phyloP scores from a whole-genome alignment of 257 asterid species.

The Lantana camara region DNA sequence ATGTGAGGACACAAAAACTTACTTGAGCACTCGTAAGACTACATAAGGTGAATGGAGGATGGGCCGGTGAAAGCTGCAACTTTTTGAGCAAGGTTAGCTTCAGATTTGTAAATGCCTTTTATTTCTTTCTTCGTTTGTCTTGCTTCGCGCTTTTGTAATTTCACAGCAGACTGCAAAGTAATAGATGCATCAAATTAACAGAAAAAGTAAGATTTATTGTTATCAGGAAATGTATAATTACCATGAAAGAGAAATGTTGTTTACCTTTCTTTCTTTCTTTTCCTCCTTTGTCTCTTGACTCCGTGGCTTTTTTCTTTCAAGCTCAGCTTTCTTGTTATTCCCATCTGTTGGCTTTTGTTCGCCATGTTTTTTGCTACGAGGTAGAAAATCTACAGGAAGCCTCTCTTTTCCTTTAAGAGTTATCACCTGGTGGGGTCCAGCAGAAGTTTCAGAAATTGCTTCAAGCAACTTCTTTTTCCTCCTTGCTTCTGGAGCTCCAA shows the following conservation, averaged over 20 bases:
- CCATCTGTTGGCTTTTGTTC: slow-evolving; percentile 45
- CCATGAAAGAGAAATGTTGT: not conserved
- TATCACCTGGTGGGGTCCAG: slow-evolving; percentile 45
- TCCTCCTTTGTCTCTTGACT: slow-evolving; percentile 90
- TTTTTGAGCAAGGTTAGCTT: slow-evolving; percentile 83
- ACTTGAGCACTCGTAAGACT: slow-evolving; percentile 29
- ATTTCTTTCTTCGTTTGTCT: slow-evolving; percentile 73
- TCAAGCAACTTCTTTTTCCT: slow-evolving; percentile 74
- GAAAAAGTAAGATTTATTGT: not conserved
- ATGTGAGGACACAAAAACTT: not conserved
- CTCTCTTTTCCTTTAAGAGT: slow-evolving; percentile 78
- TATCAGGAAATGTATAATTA: not conserved
- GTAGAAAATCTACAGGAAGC: slow-evolving; percentile 83
- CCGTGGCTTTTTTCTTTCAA: slow-evolving; percentile 55
- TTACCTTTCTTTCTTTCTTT: slow-evolving; percentile 92
- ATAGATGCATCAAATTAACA: slow-evolving; percentile 1
- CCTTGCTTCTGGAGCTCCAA: slow-evolving; percentile 73
- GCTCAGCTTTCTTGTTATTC: slow-evolving; percentile 43
- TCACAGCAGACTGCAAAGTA: slow-evolving; percentile 74
- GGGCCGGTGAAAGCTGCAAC: slow-evolving; percentile 94
- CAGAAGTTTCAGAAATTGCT: slow-evolving; percentile 45
- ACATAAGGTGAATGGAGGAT: slow-evolving; percentile 87
- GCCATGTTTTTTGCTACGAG: slow-evolving; percentile 46
- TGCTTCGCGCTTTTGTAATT: slow-evolving; percentile 90
- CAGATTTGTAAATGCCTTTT: slow-evolving; percentile 72